A percentile compares a stretch with the other conserved stretches of the same genome.
phyloP scores from a whole-genome alignment of 495 filamentous ascomycete species.

The Tuber aestivum region DNA sequence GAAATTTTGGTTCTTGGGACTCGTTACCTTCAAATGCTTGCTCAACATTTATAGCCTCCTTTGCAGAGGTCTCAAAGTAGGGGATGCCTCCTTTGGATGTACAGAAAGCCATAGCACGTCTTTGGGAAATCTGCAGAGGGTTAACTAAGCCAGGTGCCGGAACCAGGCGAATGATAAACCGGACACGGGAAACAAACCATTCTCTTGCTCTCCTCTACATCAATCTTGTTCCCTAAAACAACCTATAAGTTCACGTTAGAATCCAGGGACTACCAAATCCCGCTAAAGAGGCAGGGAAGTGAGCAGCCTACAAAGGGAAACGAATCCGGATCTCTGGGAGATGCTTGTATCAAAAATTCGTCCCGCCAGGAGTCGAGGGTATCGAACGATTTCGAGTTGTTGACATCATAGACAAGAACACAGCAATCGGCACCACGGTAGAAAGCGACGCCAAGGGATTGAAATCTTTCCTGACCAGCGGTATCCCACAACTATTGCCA shows the following conservation, averaged over 20 bases:
- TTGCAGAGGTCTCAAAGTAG: conserved; percentile 98
- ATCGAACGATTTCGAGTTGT: conserved; percentile 98
- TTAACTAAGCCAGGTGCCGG: conserved; percentile 13
- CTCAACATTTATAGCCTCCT: conserved; percentile 97
- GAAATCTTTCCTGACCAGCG: conserved; percentile 94
- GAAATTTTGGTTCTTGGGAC: conserved; percentile 3
- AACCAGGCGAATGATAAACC: conserved; percentile 12
- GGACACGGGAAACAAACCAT: conserved; percentile 52
- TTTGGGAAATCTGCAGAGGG: conserved; percentile 66
- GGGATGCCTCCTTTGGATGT: conserved; percentile 95
- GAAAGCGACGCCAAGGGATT: conserved; percentile 95
- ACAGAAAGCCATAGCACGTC: conserved; percentile 94
- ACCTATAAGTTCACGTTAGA: conserved; percentile 50
- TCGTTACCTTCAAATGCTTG: conserved; percentile 88
- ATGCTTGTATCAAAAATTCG: conserved; percentile 96
- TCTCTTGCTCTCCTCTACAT: conserved; percentile 95
- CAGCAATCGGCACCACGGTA: conserved; percentile 98
- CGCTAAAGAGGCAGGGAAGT: neutral
- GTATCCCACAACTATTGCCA: conserved; percentile 85
- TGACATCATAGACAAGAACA: conserved; percentile 96
- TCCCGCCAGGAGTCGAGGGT: conserved; percentile 97
- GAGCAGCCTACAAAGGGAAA: conserved; percentile 83
- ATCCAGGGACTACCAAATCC: neutral
- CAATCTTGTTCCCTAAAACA: conserved; percentile 97
- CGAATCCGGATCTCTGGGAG: conserved; percentile 89